Evolutionary conservation across 2,329 filamentous ascomycete genomes (phyloP), one percentile per base, ranked within the genome.

Genomic region (Alternaria dauci): DNA sequence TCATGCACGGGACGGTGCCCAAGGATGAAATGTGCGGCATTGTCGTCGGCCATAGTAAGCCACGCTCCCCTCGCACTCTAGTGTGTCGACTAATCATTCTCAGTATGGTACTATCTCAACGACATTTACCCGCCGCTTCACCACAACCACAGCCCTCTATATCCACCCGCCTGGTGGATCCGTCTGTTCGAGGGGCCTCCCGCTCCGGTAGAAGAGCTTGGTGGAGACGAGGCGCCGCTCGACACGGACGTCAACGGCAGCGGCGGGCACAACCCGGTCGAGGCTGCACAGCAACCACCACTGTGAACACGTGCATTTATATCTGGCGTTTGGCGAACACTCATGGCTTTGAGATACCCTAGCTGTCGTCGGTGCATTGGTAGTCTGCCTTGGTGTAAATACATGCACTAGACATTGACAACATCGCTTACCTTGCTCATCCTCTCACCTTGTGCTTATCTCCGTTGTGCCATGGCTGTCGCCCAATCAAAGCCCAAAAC

Each of bases 11-110:
- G 7, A 91, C 87, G 5, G 85, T 98, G 42, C 95, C 95, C 4
- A 96, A 96, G 80, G 95, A 98, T 77, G 95, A 99, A 82, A 91
- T 99, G 65, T 93, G 96, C 82, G 95, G 95, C 4, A 93, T 97
- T 16, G 88, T 95, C 9, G 94, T 98, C 39, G 95, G 95, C 9
- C 95, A 99, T 80, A 80, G 84, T 86, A 77, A 7, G 11, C 38
- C 32, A 30, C 25, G 20, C 11, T 28, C 16, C 8, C 23, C 20
- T 28, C 26, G 14, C 30, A 36, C 42, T 50, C 38, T 8, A 8
- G 0, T 26, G 7, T 26, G 5, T 6, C n/a, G 8, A 52, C 64
- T 71, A 60, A 73, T 55, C 12, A 11, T 4, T 20, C 5, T 18
- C 56, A 86, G 86, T 98, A 41, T 98, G 94, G 91, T 99, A 98